Percentiles rank a stretch among this genome's conserved stretches.
Evolutionary conservation across 768 basidiomycete species (phyloP).

Genomic region (Tremella mesenterica): DNA sequence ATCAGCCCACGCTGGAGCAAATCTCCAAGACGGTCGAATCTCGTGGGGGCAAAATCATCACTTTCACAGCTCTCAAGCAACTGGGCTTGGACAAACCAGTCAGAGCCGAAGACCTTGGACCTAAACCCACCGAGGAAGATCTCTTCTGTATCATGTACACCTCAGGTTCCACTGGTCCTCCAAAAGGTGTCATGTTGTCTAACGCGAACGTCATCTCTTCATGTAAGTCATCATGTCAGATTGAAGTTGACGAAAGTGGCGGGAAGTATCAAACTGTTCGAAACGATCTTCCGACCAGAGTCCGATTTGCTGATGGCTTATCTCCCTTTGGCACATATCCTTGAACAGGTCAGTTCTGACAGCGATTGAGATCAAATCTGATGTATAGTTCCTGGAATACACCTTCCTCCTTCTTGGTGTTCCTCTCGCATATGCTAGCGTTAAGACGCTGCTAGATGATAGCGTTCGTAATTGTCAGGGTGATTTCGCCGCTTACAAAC

Average conservation of each 20-base stretch:
- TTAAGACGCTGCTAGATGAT: slow-evolving; percentile 44
- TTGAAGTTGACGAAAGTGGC: slow-evolving; percentile 9
- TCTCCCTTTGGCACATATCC: slow-evolving; percentile 38
- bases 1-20: too few species aligned
- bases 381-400: slow-evolving; percentile 38
- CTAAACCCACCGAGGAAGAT: slow-evolving; percentile 50
- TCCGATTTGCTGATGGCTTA: slow-evolving; percentile 31
- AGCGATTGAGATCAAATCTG: not conserved
- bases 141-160: slow-evolving; percentile 62
- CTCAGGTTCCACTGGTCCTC: slow-evolving; percentile 73
- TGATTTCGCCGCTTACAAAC: slow-evolving; percentile 38
- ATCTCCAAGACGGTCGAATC: slow-evolving; percentile 50
- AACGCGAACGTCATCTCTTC: slow-evolving; percentile 78
- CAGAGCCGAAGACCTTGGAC: slow-evolving; percentile 49
- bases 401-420: slow-evolving; percentile 36
- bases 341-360: slow-evolving; percentile 30
- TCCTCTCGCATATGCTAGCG: slow-evolving; percentile 36
- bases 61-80: slow-evolving; percentile 59
- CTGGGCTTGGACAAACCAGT: slow-evolving; percentile 54
- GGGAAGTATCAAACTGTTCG: slow-evolving; percentile 4
- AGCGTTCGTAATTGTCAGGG: slow-evolving; percentile 41
- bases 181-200: slow-evolving; percentile 84
- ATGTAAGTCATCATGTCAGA: slow-evolving; percentile 22
- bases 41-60: slow-evolving; percentile 54
- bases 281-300: not conserved